phyloP scores from a whole-genome alignment of 2,329 filamentous ascomycete genomes.

The Botryotinia calthae region DNA sequence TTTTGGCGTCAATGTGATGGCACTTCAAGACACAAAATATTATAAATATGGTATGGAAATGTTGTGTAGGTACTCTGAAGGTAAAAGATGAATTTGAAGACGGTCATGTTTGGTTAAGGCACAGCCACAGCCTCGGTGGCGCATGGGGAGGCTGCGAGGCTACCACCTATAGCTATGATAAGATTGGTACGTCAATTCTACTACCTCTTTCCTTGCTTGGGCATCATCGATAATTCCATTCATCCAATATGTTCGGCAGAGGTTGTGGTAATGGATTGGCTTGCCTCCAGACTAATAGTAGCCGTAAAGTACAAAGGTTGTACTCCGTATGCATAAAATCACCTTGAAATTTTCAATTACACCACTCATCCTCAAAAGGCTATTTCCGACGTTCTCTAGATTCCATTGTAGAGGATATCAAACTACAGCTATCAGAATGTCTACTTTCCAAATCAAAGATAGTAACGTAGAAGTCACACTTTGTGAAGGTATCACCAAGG shows the following conservation, averaged over 20 bases:
- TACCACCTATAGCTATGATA: background rate
- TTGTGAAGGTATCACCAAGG: constrained; percentile 45
- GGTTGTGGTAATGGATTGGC: background rate
- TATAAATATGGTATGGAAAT: background rate
- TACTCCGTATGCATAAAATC: constrained; percentile 9
- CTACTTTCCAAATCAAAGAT: constrained; percentile 42
- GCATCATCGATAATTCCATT: background rate
- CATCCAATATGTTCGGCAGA: constrained; percentile 4
- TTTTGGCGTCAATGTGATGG: background rate
- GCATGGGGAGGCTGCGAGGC: constrained; percentile 8
- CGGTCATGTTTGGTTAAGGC: background rate
- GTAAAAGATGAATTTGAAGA: background rate
- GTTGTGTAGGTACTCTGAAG: background rate
- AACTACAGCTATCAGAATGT: constrained; percentile 35
- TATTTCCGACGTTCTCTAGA: background rate
- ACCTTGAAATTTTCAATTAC: background rate
- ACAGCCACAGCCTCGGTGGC: background rate
- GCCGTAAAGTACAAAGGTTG: background rate
- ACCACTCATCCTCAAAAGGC: constrained; percentile 6
- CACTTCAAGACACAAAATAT: background rate
- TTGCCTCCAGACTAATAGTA: background rate
- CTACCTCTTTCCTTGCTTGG: background rate
- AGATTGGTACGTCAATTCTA: background rate
- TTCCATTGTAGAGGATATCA: background rate
- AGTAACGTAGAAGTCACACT: constrained; percentile 44